Base-by-base conservation (phyloP, 805 yeast genomes). In the Suhomyces faveliae region DNA sequence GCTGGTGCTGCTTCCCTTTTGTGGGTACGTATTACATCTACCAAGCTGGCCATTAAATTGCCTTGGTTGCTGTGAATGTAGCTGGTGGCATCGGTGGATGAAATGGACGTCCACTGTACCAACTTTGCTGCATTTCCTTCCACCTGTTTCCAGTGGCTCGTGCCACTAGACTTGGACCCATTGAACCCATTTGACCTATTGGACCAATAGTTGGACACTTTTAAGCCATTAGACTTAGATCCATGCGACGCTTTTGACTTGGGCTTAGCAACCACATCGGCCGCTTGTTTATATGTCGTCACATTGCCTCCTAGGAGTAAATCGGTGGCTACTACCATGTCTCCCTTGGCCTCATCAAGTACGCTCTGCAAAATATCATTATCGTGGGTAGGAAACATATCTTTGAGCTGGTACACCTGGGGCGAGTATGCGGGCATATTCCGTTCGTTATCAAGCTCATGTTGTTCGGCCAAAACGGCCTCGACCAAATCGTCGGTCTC, bases 331-430 rank as follows among this genome's bases (percentile, higher is more conserved):
- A 54, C 55, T 12, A 64, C 70, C 8, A 66, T 3, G 48, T 74
- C 64, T 1, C 67, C 64, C 5, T 63, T 51, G 33, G 63, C 52
- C 2, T 62, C 64, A 20, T 60, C 52, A 13, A 71, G 62, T 3
- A 62, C 61, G 1, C 56, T 50, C 3, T 62, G 51, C 6, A 81
- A 59, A 6, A 52, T 51, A 2, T 53, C 60, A 3, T 58, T 35
- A 2, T 70, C 66, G 2, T 68, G 50, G 12, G 70, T 58, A 0
- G 85, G 84, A 49, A 81, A 80, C 62, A 81, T 70, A 11, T 70
- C 73, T 42, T 58, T 53, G 24, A 77, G 53, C 23, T 58, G 60
- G 47, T 50, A 50, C 10, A 62, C 65, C 2, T 52, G 52, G 1
- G 43, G 46, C 13, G 53, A 43, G 43, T 51, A 56, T 7, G 42